A percentile compares a stretch with the other conserved stretches of the same genome.
Conservation (phyloP, 2,329 filamentous ascomycete genomes). For the Phyllosticta capitalensis region DNA sequence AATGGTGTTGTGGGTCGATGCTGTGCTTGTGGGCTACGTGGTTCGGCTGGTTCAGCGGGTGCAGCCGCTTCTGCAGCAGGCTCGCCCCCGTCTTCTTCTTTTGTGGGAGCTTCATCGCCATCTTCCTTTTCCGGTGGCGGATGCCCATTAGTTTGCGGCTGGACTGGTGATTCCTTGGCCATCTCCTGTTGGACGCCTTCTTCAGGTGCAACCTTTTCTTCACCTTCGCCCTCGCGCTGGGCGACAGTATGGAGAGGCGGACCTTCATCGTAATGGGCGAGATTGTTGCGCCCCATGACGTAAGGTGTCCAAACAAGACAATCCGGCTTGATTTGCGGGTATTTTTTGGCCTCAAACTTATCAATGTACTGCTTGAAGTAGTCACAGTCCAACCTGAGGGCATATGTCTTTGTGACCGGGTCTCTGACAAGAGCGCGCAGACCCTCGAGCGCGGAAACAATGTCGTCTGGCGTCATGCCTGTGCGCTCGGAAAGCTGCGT, state of each 20-base stretch:
- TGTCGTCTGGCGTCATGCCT: slow-evolving; percentile 92
- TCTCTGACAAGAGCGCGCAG: slow-evolving; percentile 83
- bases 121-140: neutral
- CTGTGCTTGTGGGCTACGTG: neutral
- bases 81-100: neutral
- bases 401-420: slow-evolving; percentile 79
- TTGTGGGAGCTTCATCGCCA: neutral
- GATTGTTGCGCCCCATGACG: slow-evolving; percentile 81
- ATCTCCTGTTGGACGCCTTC: slow-evolving; percentile 34
- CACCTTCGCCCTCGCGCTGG: slow-evolving; percentile 63
- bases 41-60: neutral
- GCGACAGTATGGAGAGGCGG: slow-evolving; percentile 78
- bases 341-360: slow-evolving; percentile 82
- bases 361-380: slow-evolving; percentile 82
- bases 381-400: slow-evolving; percentile 72
- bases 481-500: slow-evolving; percentile 72
- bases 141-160: slow-evolving; percentile 3
- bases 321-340: slow-evolving; percentile 72
- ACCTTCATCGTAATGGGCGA: slow-evolving; percentile 72
- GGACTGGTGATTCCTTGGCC: neutral
- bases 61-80: neutral
- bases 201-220: slow-evolving; percentile 32
- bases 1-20: slow-evolving; percentile 1
- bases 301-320: slow-evolving; percentile 92
- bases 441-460: slow-evolving; percentile 86